A percentile compares a stretch with the other conserved stretches of the same genome.
These are phyloP conservation scores for Podila epigama DNA, from an alignment of 192 early-diverging fungal species.

Conservation along the genomic window DNA sequence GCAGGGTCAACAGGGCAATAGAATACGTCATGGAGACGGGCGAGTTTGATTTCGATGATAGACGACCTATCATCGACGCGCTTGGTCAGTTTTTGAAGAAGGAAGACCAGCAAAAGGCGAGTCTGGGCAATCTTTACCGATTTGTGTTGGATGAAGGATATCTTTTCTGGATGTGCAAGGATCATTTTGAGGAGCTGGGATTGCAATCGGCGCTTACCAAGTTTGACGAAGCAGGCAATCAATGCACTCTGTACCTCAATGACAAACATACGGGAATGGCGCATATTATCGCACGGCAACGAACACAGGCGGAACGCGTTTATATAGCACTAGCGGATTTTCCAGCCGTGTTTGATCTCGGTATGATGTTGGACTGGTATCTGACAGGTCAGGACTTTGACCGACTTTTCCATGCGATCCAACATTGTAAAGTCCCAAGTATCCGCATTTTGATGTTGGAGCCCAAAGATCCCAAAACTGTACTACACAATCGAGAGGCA, in stretches of 20 bases:
- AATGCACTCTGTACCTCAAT: not conserved
- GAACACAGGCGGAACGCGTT: not conserved
- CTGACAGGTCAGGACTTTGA: slow-evolving; percentile 5
- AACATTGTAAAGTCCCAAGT: not conserved
- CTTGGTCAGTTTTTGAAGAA: slow-evolving; percentile 2
- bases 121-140: not conserved
- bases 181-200: not conserved
- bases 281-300: slow-evolving; percentile 2
- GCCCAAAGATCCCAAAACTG: not conserved
- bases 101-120: not conserved
- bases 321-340: slow-evolving; percentile 4
- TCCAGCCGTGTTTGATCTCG: slow-evolving; percentile 15
- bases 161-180: slow-evolving; percentile 1
- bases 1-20: slow-evolving; percentile 9
- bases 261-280: slow-evolving; percentile 1
- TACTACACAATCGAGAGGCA: not conserved
- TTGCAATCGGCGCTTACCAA: not conserved
- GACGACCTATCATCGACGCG: not conserved
- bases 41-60: not conserved
- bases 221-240: not conserved
- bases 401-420: not conserved
- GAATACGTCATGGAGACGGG: slow-evolving; percentile 10
- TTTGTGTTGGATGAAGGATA: not conserved
- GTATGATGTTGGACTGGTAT: slow-evolving; percentile 14
- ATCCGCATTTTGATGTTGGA: slow-evolving; percentile 9